Conservation (phyloP, 2,329 filamentous ascomycete genomes). For the Endoconidiophora laricicola region DNA sequence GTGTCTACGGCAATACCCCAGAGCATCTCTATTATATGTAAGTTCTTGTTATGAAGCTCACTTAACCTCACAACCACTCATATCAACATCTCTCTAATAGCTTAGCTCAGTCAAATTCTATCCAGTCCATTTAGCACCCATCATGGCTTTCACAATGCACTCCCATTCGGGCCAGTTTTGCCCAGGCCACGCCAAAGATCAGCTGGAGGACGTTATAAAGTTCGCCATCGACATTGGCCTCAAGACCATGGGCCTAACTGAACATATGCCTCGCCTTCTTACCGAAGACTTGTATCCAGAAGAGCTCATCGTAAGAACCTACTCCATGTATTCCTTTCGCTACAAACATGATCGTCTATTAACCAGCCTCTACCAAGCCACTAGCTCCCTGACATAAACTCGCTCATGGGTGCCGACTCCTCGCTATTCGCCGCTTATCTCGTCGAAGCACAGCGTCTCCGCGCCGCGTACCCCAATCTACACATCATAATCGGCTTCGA, state of each 20-base stretch:
- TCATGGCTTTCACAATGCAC: constrained; percentile 94
- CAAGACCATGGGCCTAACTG: constrained; percentile 71
- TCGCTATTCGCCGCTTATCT: constrained; percentile 56
- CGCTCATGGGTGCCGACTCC: constrained; percentile 30
- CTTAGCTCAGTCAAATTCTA: no score
- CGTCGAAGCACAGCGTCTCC: constrained; percentile 56
- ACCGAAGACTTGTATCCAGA: constrained; percentile 76
- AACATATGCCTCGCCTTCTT: constrained; percentile 78
- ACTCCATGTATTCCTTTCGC: no score
- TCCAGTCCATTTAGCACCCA: background rate
- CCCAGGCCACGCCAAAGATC: constrained; percentile 69
- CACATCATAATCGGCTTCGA: constrained; percentile 81
- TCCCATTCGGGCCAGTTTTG: constrained; percentile 98
- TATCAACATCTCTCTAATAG: background rate
- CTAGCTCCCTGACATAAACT: constrained; percentile 32
- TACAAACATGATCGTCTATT: background rate
- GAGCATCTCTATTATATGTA: background rate
- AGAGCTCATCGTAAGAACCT: constrained; percentile 30
- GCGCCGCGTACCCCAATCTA: constrained; percentile 52
- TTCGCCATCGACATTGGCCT: constrained; percentile 65
- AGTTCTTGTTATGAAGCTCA: background rate
- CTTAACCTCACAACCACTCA: background rate
- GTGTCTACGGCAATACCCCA: background rate
- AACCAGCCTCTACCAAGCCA: constrained; percentile 4
- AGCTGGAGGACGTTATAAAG: constrained; percentile 67